Conservation (phyloP, 2,329 filamentous ascomycete species). For the Akanthomyces lecanii region DNA sequence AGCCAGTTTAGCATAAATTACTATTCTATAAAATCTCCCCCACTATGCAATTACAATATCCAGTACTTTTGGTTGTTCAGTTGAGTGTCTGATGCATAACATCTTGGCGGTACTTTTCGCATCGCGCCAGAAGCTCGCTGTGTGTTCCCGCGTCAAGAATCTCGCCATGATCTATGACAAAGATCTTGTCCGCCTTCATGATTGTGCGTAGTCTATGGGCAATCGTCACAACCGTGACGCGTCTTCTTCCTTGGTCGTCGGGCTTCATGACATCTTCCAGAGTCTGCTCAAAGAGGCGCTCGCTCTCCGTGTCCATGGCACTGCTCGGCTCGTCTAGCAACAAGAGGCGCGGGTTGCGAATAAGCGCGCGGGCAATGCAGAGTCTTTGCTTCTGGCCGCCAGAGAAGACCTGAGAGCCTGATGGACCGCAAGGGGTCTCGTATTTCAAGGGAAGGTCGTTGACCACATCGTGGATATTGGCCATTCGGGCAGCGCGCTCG, state of each 20-base stretch:
- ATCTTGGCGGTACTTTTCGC: slow-evolving; percentile 5
- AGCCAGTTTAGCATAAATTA: not conserved
- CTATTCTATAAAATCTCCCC: not conserved
- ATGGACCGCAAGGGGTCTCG: slow-evolving; percentile 54
- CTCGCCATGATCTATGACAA: slow-evolving; percentile 37
- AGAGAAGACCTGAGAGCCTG: slow-evolving; percentile 57
- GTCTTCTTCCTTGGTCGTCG: slow-evolving; percentile 17
- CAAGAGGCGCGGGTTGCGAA: slow-evolving; percentile 59
- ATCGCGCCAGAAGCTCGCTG: slow-evolving; percentile 11
- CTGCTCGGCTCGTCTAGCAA: slow-evolving; percentile 69
- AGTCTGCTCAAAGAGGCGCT: slow-evolving; percentile 53
- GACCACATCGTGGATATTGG: slow-evolving; percentile 58
- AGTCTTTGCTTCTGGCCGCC: slow-evolving; percentile 68
- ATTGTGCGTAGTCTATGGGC: slow-evolving; percentile 44
- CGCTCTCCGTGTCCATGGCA: slow-evolving; percentile 60
- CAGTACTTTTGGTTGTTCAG: not conserved
- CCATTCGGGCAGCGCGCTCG: slow-evolving; percentile 51
- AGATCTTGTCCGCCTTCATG: slow-evolving; percentile 40
- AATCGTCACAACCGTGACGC: slow-evolving; percentile 40
- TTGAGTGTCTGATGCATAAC: slow-evolving; percentile 13
- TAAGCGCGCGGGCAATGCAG: slow-evolving; percentile 63
- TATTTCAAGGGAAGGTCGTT: slow-evolving; percentile 51
- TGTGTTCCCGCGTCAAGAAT: slow-evolving; percentile 37
- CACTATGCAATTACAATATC: not conserved
- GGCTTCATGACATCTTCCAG: slow-evolving; percentile 43